Evolutionary conservation across 768 basidiomycete genomes (phyloP), one percentile per base, ranked within the genome.

Genomic region (Chalciporus sphaerocephalus): DNA sequence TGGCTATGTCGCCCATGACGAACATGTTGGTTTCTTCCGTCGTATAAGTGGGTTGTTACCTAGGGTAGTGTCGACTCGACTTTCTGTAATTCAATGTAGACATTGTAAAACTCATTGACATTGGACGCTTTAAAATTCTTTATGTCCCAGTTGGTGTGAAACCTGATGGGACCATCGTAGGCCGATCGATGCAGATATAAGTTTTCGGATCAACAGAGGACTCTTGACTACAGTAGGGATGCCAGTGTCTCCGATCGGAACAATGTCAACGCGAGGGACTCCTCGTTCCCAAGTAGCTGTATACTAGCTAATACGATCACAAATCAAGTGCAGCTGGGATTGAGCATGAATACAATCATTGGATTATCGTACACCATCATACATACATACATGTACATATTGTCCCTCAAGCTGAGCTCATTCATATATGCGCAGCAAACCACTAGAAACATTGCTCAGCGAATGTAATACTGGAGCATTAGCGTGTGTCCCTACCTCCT

Each of bases 401-500:
- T n/a, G 15, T 6, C 30, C 10, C 13, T 32, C 30, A n/a, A 15
- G 16, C 23, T 15, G 22, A n/a, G 23, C 16, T 10, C 13, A 16
- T 7, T 48, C 21, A 33, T 15, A 32, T 28, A 30, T 46, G 38
- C 12, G 34, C 28, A 18, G 44, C 32, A 27, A 49, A 49, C 48
- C 38, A 49, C 48, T 49, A 24, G 13, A 24, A 24, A 17, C 16
- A 47, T 10, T 10, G 15, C 4, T 47, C 28, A 47, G 46, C 17
- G 17, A 16, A 12, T 24, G 3, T 13, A 23, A 4, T 21, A 15
- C 10, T 33, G 30, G 6, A n/a, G 30, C 15, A 32, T 9, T 17
- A 40, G 46, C 21, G 20, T n/a, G 25, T 20, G 52, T 20, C 21
- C 69, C 32, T 38, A 80, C 81, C 72, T 83, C 70, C 36, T 74